Percentiles rank a stretch among this genome's conserved stretches.
Conservation (phyloP, 2,329 filamentous ascomycete genomes). For the Colletotrichum orchidophilum region DNA sequence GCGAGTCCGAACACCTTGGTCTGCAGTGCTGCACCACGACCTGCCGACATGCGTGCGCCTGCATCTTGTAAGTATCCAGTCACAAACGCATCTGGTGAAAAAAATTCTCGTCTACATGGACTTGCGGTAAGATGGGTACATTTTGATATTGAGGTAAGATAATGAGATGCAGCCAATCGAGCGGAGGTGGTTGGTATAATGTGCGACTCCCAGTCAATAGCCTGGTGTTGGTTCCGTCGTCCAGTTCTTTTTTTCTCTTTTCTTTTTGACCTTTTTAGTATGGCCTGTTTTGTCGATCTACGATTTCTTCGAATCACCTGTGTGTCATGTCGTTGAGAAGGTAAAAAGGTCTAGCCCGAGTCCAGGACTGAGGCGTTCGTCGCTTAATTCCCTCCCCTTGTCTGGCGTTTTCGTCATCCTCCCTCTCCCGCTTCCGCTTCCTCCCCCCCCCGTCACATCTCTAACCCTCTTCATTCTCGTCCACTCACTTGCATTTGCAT, state of each 20-base stretch:
- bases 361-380: constrained; percentile 1
- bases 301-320: not conserved
- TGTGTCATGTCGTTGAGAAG: not conserved
- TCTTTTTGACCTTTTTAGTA: not conserved
- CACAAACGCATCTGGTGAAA: constrained; percentile 5
- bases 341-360: not conserved
- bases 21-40: not conserved
- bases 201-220: not conserved
- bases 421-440: constrained; percentile 17
- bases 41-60: constrained; percentile 6
- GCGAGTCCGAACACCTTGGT: not conserved
- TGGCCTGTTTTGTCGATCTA: not conserved
- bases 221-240: not conserved
- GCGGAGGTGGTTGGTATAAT: not conserved
- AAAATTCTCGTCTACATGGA: constrained; percentile 9
- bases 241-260: not conserved
- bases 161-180: not conserved
- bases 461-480: constrained; percentile 1
- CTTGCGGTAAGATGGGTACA: not conserved
- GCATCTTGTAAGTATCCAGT: constrained; percentile 19
- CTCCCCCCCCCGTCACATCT: not conserved
- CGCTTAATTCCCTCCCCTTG: constrained; percentile 28
- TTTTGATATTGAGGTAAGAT: not conserved
- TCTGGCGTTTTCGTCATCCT: constrained; percentile 29
- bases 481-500: not conserved